Evolutionary conservation across 192 early-diverging fungal species (phyloP).

Genomic region (Coemansia aciculifera): DNA sequence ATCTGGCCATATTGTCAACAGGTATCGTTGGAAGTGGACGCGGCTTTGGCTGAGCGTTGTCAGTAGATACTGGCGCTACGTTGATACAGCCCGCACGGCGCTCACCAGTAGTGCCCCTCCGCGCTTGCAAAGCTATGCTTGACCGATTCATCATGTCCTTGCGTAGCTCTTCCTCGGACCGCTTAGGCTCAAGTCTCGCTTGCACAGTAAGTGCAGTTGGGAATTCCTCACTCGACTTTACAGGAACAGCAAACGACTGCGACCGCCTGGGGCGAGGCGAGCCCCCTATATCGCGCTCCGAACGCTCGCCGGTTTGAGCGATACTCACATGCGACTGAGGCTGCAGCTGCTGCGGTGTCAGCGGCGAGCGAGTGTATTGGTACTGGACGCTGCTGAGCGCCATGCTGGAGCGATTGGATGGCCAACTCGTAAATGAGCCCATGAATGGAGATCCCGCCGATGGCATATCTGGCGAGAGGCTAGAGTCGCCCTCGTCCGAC

Average conservation of each 20-base stretch:
- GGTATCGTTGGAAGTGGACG: slow-evolving; percentile 1
- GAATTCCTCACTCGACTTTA: slow-evolving; percentile 5
- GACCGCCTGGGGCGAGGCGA: slow-evolving; percentile 42
- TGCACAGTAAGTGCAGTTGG: background rate
- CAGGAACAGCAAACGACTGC: slow-evolving; percentile 34
- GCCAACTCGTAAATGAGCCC: slow-evolving; percentile 18
- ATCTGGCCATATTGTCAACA: background rate
- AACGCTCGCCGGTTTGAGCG: background rate
- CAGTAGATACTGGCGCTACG: background rate
- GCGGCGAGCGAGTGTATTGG: slow-evolving; percentile 23
- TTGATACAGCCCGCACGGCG: slow-evolving; percentile 22
- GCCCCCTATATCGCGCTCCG: background rate
- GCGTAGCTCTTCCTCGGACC: slow-evolving; percentile 4
- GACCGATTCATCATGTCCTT: slow-evolving; percentile 33
- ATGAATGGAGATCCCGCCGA: slow-evolving; percentile 12
- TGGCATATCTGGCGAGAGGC: slow-evolving; percentile 8
- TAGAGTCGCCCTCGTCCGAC: background rate
- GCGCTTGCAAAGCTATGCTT: slow-evolving; percentile 30
- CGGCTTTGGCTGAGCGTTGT: background rate
- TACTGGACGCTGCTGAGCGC: slow-evolving; percentile 48
- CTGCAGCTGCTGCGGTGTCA: slow-evolving; percentile 1
- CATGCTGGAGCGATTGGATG: slow-evolving; percentile 27
- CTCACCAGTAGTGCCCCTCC: slow-evolving; percentile 24
- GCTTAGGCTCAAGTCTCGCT: background rate
- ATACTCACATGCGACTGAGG: background rate